Evolutionary conservation across 139 green algal genomes (phyloP).

Genomic region (Cymbomonas tetramitiformis): DNA sequence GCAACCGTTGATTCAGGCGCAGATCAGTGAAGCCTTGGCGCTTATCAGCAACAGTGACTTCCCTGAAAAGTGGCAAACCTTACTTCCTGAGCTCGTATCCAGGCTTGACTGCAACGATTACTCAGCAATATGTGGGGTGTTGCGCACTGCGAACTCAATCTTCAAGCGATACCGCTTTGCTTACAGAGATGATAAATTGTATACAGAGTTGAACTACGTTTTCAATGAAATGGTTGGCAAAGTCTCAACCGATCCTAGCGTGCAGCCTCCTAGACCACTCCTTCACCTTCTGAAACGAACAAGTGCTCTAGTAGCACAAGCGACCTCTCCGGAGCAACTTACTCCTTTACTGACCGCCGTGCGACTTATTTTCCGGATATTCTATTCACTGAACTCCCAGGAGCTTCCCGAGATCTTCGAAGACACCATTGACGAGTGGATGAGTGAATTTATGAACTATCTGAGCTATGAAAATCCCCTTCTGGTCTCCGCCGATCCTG

Average conservation of each 20-base stretch:
- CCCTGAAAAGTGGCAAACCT: slow-evolving; percentile 57
- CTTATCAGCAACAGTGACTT: slow-evolving; percentile 86
- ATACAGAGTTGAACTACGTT: slow-evolving; percentile 43
- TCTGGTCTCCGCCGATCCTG: background rate
- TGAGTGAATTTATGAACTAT: slow-evolving; percentile 63
- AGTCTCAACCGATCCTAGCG: too few species aligned
- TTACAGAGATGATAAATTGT: slow-evolving; percentile 46
- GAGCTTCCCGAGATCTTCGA: slow-evolving; percentile 86
- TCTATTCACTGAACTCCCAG: slow-evolving; percentile 82
- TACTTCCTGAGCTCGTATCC: slow-evolving; percentile 77
- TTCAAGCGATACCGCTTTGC: slow-evolving; percentile 77
- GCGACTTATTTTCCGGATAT: slow-evolving; percentile 59
- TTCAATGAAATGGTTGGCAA: too few species aligned
- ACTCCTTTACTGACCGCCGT: slow-evolving; percentile 43
- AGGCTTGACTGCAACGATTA: slow-evolving; percentile 39
- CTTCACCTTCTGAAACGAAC: too few species aligned
- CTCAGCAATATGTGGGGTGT: slow-evolving; percentile 69
- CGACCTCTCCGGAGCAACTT: slow-evolving; percentile 29
- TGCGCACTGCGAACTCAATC: slow-evolving; percentile 83
- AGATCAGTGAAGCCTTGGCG: slow-evolving; percentile 81
- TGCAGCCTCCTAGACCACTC: too few species aligned
- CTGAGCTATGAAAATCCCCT: slow-evolving; percentile 46
- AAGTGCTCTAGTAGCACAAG: too few species aligned
- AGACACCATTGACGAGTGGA: slow-evolving; percentile 70
- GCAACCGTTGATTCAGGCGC: slow-evolving; percentile 16